Base-by-base conservation (phyloP, 352 stramenopile species). In the Phytopythium kandeliae region DNA sequence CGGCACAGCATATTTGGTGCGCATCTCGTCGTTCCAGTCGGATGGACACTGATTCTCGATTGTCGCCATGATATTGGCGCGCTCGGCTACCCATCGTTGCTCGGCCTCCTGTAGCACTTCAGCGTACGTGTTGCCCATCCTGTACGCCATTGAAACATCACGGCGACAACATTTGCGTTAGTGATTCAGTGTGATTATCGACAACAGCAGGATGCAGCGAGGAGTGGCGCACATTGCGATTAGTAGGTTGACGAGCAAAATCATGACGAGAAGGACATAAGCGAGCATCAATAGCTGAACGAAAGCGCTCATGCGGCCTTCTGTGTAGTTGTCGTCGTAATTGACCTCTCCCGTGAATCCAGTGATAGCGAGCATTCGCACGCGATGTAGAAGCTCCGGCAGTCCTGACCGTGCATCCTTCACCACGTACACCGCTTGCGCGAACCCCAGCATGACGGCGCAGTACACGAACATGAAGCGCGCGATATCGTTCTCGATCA, bases 51-150 rank as follows among this genome's bases (percentile, higher is more conserved):
- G 69, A 25, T 81, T 76, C 45, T 84, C 69, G 53, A 81, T 80
- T 3, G 69, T 71, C 13, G 65, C 26, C 73, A 87, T 87, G 55
- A 87, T 81, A 30, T 87, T 85, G 16, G 76, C 72, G 22, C 73
- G 68, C 51, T 85, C 76, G 4, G 76, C 75, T 15, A 83, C 64
- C 72, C 75, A 86, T 15, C 71, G 63, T 43, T 86, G 75, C 53
- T 83, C 72, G 0, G 72, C 71, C 26, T 78, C 68, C 42, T 82
- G 59, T n/a, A 83, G 31, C 43, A 86, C 76, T 21, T 78, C 63
- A 6, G 63, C 64, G 48, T 86, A 86, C 24, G 72, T 83, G 57
- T 86, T 85, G 12, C 72, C 75, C 75, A 86, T 86, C 65, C 71
- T 82, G 46, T 24, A 33, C 2, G 40, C 34, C 56, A 53, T 31